These are phyloP conservation scores for Crotalaria pallida DNA, from an alignment of 306 rosid species.

Conservation along the genomic window DNA sequence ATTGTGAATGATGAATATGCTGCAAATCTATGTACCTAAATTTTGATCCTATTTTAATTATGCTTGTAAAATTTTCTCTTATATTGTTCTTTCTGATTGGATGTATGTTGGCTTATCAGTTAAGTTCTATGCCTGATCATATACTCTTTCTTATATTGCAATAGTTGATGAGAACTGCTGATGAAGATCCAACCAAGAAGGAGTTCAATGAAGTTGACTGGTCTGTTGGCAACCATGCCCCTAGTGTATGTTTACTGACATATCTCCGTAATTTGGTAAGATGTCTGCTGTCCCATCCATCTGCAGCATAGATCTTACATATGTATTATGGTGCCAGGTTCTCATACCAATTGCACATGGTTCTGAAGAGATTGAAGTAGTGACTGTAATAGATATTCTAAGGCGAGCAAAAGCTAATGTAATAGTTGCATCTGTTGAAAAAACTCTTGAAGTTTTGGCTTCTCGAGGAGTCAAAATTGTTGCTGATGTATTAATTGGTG, in stretches of 20 bases:
- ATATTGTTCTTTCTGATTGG: neutral
- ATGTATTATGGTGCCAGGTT: slow-evolving; percentile 43
- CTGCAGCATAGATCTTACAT: slow-evolving; percentile 16
- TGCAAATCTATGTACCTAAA: slow-evolving; percentile 1
- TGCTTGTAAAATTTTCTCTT: neutral
- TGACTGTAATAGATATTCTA: slow-evolving; percentile 72
- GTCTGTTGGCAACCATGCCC: slow-evolving; percentile 59
- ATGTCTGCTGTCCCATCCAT: slow-evolving; percentile 5
- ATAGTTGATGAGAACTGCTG: slow-evolving; percentile 50
- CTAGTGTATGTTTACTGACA: slow-evolving; percentile 55
- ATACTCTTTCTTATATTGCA: slow-evolving; percentile 22
- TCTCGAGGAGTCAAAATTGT: slow-evolving; percentile 71
- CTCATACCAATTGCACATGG: slow-evolving; percentile 90
- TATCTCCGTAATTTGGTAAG: neutral
- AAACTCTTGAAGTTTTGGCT: slow-evolving; percentile 49
- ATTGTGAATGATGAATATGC: neutral
- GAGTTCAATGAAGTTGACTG: slow-evolving; percentile 86
- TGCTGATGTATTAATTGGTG: slow-evolving; percentile 67
- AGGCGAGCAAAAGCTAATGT: slow-evolving; percentile 89
- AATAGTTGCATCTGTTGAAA: slow-evolving; percentile 80
- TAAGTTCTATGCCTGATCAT: slow-evolving; percentile 9
- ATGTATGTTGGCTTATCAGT: neutral
- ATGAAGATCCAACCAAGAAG: slow-evolving; percentile 45
- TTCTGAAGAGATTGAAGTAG: slow-evolving; percentile 85
- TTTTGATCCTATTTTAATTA: neutral